Base-by-base conservation (phyloP, 1,284 basidiomycete species). In the Moesziomyces parantarcticus region DNA sequence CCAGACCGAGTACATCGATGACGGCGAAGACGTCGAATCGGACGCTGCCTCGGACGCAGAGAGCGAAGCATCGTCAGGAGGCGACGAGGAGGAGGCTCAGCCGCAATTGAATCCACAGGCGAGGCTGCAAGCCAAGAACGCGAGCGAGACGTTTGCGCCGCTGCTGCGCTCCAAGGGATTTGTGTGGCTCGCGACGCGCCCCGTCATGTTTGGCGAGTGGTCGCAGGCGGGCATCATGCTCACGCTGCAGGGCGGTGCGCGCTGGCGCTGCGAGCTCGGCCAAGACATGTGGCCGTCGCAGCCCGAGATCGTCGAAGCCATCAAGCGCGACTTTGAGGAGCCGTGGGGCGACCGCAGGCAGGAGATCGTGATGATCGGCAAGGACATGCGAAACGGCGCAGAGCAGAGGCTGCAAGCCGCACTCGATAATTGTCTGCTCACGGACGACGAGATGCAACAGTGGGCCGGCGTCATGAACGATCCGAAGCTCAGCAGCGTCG, bases 81-180 rank as follows among this genome's bases (percentile, higher is more conserved):
- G 43, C 61, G 75, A 77, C 21, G 75, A 79, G 25, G 51, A 57
- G 16, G 63, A 78, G 41, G 73, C 78, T 10, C 83, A 86, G 60
- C 85, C 84, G 5, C 84, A 85, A 49, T 79, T 87, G 29, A 85
- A 86, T 59, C 83, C 86, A 1, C 81, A 80, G 20, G 82, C 79
- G 0, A 80, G 86, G 11, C 80, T 85, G 11, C 80, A 75, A 20
- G 76, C 78, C 58, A 87, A 87, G 69, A 79, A 84, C 32, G 83
- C 77, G 3, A 80, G 77, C 20, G 61, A 70, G 1, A 78, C 83
- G 0, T 87, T 85, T 73, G 83, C 75, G 18, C 82, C 84, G 0
- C 75, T 87, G 3, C 77, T 87, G 8, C 82, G 86, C 13, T 84
- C 83, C 25, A 87, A 87, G 64, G 84, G 86, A 11, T 87, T 87